phyloP scores from a whole-genome alignment of 2,329 filamentous ascomycete genomes.

The Paecilomyces dactylethromorphus region DNA sequence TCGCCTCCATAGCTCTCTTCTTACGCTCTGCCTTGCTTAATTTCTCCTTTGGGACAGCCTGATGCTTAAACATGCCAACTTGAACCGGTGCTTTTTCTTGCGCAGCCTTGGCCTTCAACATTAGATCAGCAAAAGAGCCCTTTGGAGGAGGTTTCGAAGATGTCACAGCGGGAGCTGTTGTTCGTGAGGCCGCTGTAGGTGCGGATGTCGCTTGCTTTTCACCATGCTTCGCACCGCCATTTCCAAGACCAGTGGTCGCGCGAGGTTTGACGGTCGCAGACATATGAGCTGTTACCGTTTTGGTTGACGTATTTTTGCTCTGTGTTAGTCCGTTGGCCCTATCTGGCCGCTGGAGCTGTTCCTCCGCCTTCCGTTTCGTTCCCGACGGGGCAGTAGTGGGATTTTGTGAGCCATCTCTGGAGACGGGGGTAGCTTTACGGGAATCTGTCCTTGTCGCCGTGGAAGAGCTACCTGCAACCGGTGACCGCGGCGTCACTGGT shows the following conservation, averaged over 20 bases:
- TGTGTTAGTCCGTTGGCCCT: constrained; percentile 16
- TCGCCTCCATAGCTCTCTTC: constrained; percentile 35
- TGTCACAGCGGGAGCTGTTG: constrained; percentile 9
- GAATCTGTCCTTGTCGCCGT: constrained; percentile 15
- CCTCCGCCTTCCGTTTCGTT: constrained; percentile 40
- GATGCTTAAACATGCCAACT: constrained; percentile 52
- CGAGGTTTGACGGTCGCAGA: constrained; percentile 14
- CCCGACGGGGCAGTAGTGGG: constrained; percentile 15
- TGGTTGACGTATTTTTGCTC: constrained; percentile 12
- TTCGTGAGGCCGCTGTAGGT: constrained; percentile 10
- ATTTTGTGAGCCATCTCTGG: constrained; percentile 4
- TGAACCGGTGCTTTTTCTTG: constrained; percentile 39
- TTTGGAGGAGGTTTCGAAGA: constrained; percentile 45
- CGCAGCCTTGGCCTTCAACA: constrained; percentile 52
- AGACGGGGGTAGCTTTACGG: constrained; percentile 12
- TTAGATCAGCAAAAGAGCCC: constrained; percentile 54
- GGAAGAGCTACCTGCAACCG: constrained; percentile 17
- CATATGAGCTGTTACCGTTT: constrained; percentile 6
- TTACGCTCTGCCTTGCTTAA: constrained; percentile 50
- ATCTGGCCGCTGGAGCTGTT: constrained; percentile 23
- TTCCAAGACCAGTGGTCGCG: constrained; percentile 6
- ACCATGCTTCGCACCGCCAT: constrained; percentile 1
- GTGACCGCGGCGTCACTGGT: constrained; percentile 12
- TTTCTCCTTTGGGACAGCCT: constrained; percentile 47
- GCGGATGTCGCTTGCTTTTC: constrained; percentile 15